phyloP scores from a whole-genome alignment of 495 filamentous ascomycete species.

The Aspergillus nidulans region DNA sequence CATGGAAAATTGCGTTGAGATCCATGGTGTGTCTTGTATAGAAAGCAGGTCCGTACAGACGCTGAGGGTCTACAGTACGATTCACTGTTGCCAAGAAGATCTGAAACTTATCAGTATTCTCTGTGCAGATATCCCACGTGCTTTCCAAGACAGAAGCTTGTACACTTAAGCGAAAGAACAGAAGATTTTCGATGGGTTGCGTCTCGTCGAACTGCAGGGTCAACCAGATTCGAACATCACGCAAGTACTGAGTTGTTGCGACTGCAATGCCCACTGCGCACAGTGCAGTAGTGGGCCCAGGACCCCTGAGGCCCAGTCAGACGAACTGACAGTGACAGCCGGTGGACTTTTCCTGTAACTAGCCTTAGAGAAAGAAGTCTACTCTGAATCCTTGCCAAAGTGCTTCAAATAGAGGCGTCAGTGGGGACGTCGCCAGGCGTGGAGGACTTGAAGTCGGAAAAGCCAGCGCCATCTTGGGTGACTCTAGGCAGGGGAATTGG shows the following conservation, averaged over 20 bases:
- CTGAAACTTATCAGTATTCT: not conserved
- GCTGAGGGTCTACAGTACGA: not conserved
- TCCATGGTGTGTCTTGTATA: not conserved
- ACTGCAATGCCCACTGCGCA: not conserved
- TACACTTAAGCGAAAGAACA: no score
- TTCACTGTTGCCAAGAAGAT: not conserved
- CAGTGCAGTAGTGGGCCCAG: not conserved
- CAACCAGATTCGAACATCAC: not conserved
- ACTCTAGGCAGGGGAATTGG: not conserved
- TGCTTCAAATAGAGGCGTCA: not conserved
- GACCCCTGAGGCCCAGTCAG: not conserved
- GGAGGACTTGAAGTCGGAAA: not conserved
- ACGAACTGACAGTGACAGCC: not conserved
- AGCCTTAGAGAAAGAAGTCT: not conserved
- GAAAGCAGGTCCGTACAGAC: no score
- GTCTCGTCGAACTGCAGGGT: no score
- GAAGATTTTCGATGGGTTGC: no score
- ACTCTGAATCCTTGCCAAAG: not conserved
- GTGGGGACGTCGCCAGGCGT: not conserved
- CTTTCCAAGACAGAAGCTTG: no score
- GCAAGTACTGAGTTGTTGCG: not conserved
- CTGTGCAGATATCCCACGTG: no score
- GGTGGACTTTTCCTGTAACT: not conserved
- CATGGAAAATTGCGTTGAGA: not conserved
- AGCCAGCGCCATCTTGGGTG: not conserved